Evolutionary conservation across 2,329 filamentous ascomycete species (phyloP).

Genomic region (Verticillium nonalfalfae): DNA sequence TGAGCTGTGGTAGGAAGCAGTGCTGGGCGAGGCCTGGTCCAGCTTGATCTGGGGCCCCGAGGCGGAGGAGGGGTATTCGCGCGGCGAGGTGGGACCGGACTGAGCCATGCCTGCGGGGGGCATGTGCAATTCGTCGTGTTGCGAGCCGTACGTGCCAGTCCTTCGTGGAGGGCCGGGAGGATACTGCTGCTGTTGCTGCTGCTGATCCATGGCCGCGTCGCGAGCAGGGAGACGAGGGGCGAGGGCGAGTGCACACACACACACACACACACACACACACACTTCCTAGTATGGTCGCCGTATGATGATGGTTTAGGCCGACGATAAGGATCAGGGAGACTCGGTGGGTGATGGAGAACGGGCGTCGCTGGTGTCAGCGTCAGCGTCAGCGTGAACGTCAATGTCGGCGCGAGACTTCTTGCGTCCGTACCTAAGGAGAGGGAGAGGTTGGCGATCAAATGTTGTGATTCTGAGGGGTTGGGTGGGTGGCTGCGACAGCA

Average conservation of each 20-base stretch:
- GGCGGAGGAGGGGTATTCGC: slow-evolving; percentile 32
- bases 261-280: too few relatives aligned
- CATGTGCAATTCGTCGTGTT: slow-evolving; percentile 51
- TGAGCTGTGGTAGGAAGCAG: slow-evolving; percentile 31
- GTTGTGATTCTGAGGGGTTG: background rate
- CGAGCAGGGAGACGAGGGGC: background rate
- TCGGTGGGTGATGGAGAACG: background rate
- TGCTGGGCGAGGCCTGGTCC: slow-evolving; percentile 31
- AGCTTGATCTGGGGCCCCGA: slow-evolving; percentile 44
- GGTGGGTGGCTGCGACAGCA: background rate
- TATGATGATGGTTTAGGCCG: background rate
- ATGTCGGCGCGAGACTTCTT: background rate
- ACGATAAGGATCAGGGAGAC: background rate
- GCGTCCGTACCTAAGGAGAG: background rate
- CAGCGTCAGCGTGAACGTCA: background rate
- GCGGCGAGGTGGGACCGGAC: slow-evolving; percentile 36
- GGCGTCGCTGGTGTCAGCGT: background rate
- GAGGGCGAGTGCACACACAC: background rate
- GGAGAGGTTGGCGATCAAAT: background rate
- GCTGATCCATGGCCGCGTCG: slow-evolving; percentile 9
- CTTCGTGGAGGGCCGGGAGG: slow-evolving; percentile 27
- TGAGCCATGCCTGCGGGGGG: slow-evolving; percentile 34
- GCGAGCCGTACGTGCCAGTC: slow-evolving; percentile 29
- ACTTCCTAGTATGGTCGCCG: background rate
- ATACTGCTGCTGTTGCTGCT: slow-evolving; percentile 28